phyloP scores from a whole-genome alignment of 177 flowering plant species.

The Vitis hybrid region DNA sequence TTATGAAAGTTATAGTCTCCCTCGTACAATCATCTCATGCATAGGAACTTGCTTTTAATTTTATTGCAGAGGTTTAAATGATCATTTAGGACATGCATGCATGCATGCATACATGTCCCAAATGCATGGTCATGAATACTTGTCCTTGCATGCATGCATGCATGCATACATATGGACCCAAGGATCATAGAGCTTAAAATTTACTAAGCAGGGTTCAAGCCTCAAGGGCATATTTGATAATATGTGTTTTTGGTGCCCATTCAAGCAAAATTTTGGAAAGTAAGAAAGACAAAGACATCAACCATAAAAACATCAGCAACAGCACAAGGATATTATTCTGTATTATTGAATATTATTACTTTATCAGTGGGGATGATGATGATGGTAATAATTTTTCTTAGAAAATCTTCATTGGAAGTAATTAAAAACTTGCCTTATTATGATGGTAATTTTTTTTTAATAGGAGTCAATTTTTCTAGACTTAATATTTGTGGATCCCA shows the following conservation, averaged over 20 bases:
- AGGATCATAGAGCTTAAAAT: not conserved
- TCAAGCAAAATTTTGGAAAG: constrained; percentile 4
- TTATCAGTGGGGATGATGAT: constrained; percentile 8
- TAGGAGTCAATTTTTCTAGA: no score
- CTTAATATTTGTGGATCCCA: no score
- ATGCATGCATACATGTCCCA: not conserved
- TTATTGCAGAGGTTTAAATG: not conserved
- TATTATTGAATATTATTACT: constrained; percentile 5
- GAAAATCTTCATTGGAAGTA: not conserved
- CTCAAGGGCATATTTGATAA: not conserved
- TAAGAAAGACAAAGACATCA: constrained; percentile 1
- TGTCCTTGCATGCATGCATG: constrained; percentile 13
- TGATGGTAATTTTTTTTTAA: no score
- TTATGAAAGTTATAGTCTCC: not conserved
- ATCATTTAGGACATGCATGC: not conserved
- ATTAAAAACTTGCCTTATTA: no score
- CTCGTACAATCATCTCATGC: not conserved
- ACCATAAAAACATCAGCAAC: not conserved
- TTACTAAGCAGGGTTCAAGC: constrained; percentile 1
- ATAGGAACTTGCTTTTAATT: not conserved
- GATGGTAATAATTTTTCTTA: constrained; percentile 2
- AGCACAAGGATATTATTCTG: constrained; percentile 1
- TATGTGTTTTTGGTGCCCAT: not conserved
- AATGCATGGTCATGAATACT: not conserved
- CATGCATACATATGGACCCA: not conserved